phyloP scores from a whole-genome alignment of 2,329 filamentous ascomycete species.

The Diaporthe vexans region DNA sequence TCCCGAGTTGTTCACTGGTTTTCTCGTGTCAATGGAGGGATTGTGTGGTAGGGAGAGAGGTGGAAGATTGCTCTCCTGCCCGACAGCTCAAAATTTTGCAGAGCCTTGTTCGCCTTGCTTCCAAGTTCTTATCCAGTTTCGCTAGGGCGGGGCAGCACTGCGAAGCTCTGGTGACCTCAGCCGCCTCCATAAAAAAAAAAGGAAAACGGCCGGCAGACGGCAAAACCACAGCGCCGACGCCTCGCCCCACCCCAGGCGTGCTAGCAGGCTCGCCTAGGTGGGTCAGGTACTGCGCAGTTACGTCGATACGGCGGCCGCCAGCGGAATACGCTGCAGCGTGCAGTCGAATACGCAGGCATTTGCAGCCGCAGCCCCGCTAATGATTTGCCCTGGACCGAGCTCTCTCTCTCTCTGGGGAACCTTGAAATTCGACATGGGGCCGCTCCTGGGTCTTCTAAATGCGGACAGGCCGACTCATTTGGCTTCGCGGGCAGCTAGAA shows the following conservation, averaged over 20 bases:
- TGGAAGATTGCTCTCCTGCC: slow-evolving; percentile 23
- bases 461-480: slow-evolving; percentile 32
- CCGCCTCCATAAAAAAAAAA: background rate
- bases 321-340: background rate
- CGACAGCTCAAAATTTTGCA: slow-evolving; percentile 40
- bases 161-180: slow-evolving; percentile 14
- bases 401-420: slow-evolving; percentile 23
- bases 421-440: slow-evolving; percentile 33
- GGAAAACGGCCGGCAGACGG: slow-evolving; percentile 1
- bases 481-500: slow-evolving; percentile 15
- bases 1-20: slow-evolving; percentile 19
- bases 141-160: slow-evolving; percentile 10
- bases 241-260: background rate
- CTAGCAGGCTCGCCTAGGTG: background rate
- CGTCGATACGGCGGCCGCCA: background rate
- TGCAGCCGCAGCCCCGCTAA: slow-evolving; percentile 27
- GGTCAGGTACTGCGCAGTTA: background rate
- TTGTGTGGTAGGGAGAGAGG: slow-evolving; percentile 27
- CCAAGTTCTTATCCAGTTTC: slow-evolving; percentile 26
- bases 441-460: slow-evolving; percentile 25
- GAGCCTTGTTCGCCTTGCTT: slow-evolving; percentile 29
- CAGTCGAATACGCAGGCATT: slow-evolving; percentile 7
- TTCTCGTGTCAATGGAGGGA: slow-evolving; percentile 20
- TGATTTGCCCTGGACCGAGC: slow-evolving; percentile 32
- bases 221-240: slow-evolving; percentile 26